These are phyloP conservation scores for Tinospora cordifolia DNA, from an alignment of 164 flowering plant species.

Conservation along the genomic window DNA sequence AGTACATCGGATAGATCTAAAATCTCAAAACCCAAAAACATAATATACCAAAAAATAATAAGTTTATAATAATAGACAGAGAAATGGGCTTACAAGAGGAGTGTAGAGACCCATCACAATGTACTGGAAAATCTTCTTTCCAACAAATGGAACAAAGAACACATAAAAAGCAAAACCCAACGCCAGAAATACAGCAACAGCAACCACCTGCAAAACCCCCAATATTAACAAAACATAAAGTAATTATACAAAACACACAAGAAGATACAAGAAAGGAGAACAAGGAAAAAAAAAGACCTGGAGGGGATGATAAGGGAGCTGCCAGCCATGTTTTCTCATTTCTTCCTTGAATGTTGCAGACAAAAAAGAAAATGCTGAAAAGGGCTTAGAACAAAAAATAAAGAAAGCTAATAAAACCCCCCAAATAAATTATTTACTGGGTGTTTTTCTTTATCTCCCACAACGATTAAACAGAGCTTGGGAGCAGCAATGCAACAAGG, in stretches of 20 bases:
- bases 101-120: constrained; percentile 84
- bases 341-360: constrained; percentile 12
- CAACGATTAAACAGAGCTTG: neutral
- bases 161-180: constrained; percentile 97
- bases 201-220: constrained; percentile 62
- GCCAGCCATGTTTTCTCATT: constrained; percentile 99
- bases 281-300: constrained; percentile 43
- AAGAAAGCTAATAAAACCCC: neutral
- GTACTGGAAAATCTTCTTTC: constrained; percentile 69
- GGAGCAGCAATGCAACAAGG: neutral
- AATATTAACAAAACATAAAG: neutral
- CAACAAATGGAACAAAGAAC: constrained; percentile 96
- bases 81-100: constrained; percentile 70
- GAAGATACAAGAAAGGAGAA: neutral
- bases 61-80: too few relatives aligned
- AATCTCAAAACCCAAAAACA: neutral
- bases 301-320: constrained; percentile 93
- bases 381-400: constrained; percentile 4
- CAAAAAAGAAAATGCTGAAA: neutral
- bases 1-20: constrained; percentile 17
- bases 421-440: neutral
- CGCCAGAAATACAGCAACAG: constrained; percentile 94
- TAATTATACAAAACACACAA: neutral
- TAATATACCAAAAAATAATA: neutral
- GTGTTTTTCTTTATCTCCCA: neutral